These are phyloP conservation scores for Plasmodium cynomolgi DNA, from an alignment of 169 alveolate genomes.

Conservation along the genomic window DNA sequence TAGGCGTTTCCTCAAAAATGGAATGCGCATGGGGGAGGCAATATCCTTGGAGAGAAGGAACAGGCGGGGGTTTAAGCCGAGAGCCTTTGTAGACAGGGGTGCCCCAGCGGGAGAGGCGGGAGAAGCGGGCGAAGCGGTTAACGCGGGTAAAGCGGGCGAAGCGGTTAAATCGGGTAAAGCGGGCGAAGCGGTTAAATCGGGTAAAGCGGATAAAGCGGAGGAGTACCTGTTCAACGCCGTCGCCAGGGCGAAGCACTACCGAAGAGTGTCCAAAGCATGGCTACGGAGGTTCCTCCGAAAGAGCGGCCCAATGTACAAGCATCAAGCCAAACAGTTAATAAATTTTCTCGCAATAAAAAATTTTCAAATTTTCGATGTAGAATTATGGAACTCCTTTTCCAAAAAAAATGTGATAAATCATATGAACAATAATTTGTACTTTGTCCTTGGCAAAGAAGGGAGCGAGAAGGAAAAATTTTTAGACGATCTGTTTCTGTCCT, in stretches of 20 bases:
- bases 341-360: conserved; percentile 40
- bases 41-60: neutral
- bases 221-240: conserved; percentile 5
- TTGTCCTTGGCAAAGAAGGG: conserved; percentile 38
- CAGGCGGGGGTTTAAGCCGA: conserved; percentile 12
- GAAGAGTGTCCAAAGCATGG: conserved; percentile 14
- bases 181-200: neutral
- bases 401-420: conserved; percentile 16
- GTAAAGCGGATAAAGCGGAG: neutral
- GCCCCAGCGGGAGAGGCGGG: neutral
- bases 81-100: neutral
- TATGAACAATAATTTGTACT: conserved; percentile 42
- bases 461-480: conserved; percentile 19
- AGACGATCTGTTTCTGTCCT: conserved; percentile 11
- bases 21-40: conserved; percentile 6
- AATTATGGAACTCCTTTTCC: conserved; percentile 47
- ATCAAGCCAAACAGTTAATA: conserved; percentile 28
- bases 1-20: conserved; percentile 12
- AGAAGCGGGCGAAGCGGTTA: neutral
- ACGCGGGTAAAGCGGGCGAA: neutral
- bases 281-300: conserved; percentile 21
- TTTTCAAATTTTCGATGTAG: conserved; percentile 54
- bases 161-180: neutral
- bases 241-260: conserved; percentile 26
- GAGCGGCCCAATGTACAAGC: conserved; percentile 32